These are phyloP conservation scores for Rubroshorea leprosula DNA, from an alignment of 345 rosid species.

Conservation along the genomic window DNA sequence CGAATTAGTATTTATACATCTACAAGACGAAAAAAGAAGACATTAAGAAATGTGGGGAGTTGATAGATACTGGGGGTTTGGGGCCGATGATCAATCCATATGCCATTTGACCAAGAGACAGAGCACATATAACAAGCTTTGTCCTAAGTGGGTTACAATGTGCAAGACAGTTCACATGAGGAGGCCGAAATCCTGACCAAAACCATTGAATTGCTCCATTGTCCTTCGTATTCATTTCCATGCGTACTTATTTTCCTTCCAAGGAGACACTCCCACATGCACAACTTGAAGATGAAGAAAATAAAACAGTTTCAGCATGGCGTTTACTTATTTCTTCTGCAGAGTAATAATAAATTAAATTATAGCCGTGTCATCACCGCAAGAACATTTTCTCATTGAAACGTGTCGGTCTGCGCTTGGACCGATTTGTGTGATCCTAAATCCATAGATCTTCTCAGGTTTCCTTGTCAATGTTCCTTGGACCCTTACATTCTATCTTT, in stretches of 20 bases:
- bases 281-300: no score
- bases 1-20: no score
- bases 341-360: neutral
- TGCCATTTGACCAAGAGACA: slow-evolving; percentile 23
- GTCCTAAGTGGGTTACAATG: slow-evolving; percentile 17
- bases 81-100: slow-evolving; percentile 15
- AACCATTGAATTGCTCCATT: slow-evolving; percentile 23
- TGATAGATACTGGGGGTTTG: neutral
- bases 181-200: slow-evolving; percentile 17
- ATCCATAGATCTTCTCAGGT: neutral
- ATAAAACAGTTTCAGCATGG: slow-evolving; percentile 1
- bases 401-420: neutral
- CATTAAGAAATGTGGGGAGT: neutral
- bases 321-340: neutral
- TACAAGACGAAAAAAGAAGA: neutral
- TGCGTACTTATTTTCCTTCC: slow-evolving; percentile 23
- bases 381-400: slow-evolving; percentile 21
- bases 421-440: neutral
- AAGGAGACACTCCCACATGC: slow-evolving; percentile 35
- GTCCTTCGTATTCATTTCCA: slow-evolving; percentile 9
- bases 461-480: slow-evolving; percentile 7
- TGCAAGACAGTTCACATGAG: slow-evolving; percentile 13
- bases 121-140: slow-evolving; percentile 13
- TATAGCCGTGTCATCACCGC: neutral
- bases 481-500: slow-evolving; percentile 4